phyloP scores from a whole-genome alignment of 2,329 filamentous ascomycete species.

The Hypoxylon sp. region DNA sequence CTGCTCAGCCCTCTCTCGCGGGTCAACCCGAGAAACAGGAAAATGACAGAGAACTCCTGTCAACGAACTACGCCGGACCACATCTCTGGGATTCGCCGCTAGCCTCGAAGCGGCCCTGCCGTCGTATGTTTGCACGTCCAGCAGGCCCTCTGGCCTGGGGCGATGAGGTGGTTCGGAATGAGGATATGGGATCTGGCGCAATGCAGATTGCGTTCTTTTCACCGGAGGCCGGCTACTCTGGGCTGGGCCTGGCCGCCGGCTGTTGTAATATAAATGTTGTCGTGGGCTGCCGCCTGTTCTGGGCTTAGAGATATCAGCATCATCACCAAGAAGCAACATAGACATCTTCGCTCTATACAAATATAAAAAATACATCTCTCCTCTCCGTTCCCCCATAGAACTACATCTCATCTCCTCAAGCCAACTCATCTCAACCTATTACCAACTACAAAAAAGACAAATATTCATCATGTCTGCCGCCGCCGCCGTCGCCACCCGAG shows the following conservation, averaged over 20 bases:
- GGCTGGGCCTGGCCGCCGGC: not conserved
- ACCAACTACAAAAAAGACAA: conserved; percentile 7
- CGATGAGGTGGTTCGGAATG: conserved; percentile 12
- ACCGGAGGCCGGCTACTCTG: no score
- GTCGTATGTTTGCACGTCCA: conserved; percentile 32
- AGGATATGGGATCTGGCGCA: not conserved
- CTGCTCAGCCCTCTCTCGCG: conserved; percentile 24
- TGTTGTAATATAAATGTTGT: conserved; percentile 27
- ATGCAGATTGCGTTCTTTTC: not conserved
- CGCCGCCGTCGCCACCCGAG: conserved; percentile 20
- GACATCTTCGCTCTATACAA: conserved; percentile 32
- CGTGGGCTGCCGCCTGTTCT: conserved; percentile 16
- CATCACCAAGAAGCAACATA: conserved; percentile 24
- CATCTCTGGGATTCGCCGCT: conserved; percentile 27
- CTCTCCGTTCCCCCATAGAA: conserved; percentile 21
- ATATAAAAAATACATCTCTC: conserved; percentile 19
- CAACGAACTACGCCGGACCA: not conserved
- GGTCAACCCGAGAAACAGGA: conserved; percentile 14
- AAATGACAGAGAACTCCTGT: no score
- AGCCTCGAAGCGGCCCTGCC: conserved; percentile 2
- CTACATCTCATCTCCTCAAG: conserved; percentile 19
- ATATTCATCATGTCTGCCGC: conserved; percentile 24
- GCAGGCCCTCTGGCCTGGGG: conserved; percentile 6
- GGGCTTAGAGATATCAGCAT: conserved; percentile 15
- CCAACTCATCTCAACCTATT: conserved; percentile 17